Evolutionary conservation across 2,329 filamentous ascomycete species (phyloP), one percentile per base, ranked within the genome.

Genomic region (Ilyonectria robusta): DNA sequence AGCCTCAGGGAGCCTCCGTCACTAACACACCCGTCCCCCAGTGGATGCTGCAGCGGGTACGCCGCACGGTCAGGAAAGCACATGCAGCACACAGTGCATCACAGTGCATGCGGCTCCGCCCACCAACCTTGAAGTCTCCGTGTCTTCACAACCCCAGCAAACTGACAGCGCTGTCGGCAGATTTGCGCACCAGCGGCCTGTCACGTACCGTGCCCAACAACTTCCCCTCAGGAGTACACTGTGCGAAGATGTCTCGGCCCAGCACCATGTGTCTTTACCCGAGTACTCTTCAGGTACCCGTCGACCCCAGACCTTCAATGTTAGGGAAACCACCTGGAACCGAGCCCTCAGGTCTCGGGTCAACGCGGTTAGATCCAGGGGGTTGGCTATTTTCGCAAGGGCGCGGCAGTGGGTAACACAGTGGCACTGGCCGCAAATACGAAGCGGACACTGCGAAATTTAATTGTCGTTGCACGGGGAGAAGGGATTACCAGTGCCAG

Each of bases 381-480:
- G 33, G 15, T 21, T 54, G 46, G 29, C 48, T 65, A 56, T 66
- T 63, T 64, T 66, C 63, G 55, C 59, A 48, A 65, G 62, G 63
- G 61, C 47, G 56, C 63, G 69, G 65, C 59, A 42, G 54, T 65
- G 56, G 72, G 31, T 73, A 35, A 58, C 62, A 73, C 67, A 69
- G 50, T 51, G 37, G 59, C 46, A 65, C 48, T 51, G 58, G 44
- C 66, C 65, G 67, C 50, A 59, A 67, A 73, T 73, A 73, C 70
- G 72, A 74, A 68, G 63, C 68, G 70, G 61, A 62, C 59, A 48
- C 47, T 64, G 59, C 61, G 23, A 67, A 69, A 62, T 63, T 62
- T 64, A 67, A 48, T 33, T 59, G 59, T 17, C 31, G 35, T 59
- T 60, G 47, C 58, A 60, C 35, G 15, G 29, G 47, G 47, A 33